phyloP scores from a whole-genome alignment of 345 rosid genomes.

The Eucalyptus caleyi region DNA sequence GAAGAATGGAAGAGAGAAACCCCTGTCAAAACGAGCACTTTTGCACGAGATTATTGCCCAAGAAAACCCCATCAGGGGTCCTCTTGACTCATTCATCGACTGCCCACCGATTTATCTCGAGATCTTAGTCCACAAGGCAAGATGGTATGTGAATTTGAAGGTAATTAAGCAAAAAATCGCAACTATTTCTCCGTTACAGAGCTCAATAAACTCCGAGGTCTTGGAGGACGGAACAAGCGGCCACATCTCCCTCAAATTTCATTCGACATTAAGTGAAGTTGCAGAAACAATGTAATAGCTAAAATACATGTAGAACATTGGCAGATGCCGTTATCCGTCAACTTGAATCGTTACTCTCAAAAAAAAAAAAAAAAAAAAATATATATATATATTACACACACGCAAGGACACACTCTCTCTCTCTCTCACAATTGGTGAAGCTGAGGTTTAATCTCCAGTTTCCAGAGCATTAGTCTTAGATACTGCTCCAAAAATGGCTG shows the following conservation, averaged over 20 bases:
- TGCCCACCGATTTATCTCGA: background rate
- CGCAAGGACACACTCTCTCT: background rate
- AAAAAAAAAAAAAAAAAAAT: too few species aligned
- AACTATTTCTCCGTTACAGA: background rate
- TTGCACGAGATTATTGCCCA: background rate
- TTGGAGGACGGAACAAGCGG: background rate
- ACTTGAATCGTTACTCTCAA: background rate
- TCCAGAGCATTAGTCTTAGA: background rate
- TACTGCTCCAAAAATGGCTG: background rate
- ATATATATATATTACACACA: too few species aligned
- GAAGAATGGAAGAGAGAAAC: background rate
- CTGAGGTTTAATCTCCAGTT: background rate
- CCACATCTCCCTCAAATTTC: too few species aligned
- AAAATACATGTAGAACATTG: background rate
- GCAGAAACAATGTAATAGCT: background rate
- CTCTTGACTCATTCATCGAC: background rate
- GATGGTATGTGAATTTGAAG: background rate
- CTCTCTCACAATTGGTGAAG: background rate
- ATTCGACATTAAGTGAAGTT: background rate
- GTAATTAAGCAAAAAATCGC: background rate
- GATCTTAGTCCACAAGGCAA: background rate
- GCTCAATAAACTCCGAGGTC: background rate
- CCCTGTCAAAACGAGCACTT: background rate
- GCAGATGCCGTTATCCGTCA: background rate
- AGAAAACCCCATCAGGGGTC: background rate